These are phyloP conservation scores for Tolypocladium pustulatum DNA, from an alignment of 2,329 filamentous ascomycete species.

Conservation along the genomic window DNA sequence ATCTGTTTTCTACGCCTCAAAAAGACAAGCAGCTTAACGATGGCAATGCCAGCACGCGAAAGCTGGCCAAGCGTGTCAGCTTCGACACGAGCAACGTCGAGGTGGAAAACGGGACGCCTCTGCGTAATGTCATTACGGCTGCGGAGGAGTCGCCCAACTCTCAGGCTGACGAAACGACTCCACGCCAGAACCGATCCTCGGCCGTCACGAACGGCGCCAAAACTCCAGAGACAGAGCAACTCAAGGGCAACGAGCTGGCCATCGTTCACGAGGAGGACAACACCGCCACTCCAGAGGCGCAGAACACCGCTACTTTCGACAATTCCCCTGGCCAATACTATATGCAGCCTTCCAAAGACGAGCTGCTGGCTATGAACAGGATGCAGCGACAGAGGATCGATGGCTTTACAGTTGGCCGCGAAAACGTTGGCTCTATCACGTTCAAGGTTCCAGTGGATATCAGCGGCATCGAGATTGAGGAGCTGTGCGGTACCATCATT, in stretches of 20 bases:
- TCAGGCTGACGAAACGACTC: constrained; percentile 23
- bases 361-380: constrained; percentile 70
- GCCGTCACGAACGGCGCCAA: constrained; percentile 19
- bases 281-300: constrained; percentile 16
- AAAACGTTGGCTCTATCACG: constrained; percentile 68
- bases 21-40: constrained; percentile 37
- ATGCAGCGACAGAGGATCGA: constrained; percentile 65
- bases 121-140: constrained; percentile 23
- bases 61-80: constrained; percentile 77
- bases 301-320: constrained; percentile 19
- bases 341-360: constrained; percentile 66
- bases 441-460: constrained; percentile 81
- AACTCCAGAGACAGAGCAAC: constrained; percentile 58
- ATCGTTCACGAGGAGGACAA: constrained; percentile 64
- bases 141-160: constrained; percentile 19
- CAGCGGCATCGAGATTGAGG: constrained; percentile 65
- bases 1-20: constrained; percentile 52
- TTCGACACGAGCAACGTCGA: constrained; percentile 60
- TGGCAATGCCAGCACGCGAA: constrained; percentile 31
- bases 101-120: constrained; percentile 21
- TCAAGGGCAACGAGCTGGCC: constrained; percentile 65
- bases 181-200: constrained; percentile 44
- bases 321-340: constrained; percentile 68
- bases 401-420: constrained; percentile 72
- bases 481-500: constrained; percentile 70